Conservation (phyloP, 2,329 filamentous ascomycete genomes). For the Nemania sp. region DNA sequence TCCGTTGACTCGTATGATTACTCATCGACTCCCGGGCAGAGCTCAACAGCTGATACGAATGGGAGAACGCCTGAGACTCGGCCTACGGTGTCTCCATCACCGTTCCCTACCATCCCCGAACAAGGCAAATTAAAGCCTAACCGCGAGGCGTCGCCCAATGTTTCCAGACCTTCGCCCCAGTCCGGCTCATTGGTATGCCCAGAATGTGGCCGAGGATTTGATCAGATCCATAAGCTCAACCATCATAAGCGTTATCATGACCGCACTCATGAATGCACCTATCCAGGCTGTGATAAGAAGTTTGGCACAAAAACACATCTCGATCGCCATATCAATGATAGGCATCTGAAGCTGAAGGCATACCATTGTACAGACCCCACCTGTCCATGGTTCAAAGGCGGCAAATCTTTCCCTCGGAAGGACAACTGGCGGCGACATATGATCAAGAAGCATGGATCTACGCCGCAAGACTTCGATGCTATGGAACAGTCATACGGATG, state of each 20-base stretch:
- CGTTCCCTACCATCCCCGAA: slow-evolving; percentile 42
- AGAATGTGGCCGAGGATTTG: slow-evolving; percentile 61
- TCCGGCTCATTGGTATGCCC: slow-evolving; percentile 52
- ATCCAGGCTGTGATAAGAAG: slow-evolving; percentile 63
- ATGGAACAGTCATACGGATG: slow-evolving; percentile 46
- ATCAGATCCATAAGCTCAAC: slow-evolving; percentile 71
- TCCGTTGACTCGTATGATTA: slow-evolving; percentile 50
- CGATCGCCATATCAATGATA: slow-evolving; percentile 72
- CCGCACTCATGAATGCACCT: slow-evolving; percentile 61
- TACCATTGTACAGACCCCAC: slow-evolving; percentile 67
- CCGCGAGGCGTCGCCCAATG: slow-evolving; percentile 47
- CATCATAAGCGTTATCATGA: slow-evolving; percentile 73
- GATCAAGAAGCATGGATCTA: slow-evolving; percentile 65
- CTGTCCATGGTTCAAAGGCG: slow-evolving; percentile 69
- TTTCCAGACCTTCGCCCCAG: slow-evolving; percentile 43
- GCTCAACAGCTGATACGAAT: slow-evolving; percentile 48
- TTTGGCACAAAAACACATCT: slow-evolving; percentile 73
- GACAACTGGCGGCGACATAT: slow-evolving; percentile 74
- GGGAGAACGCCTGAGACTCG: slow-evolving; percentile 51
- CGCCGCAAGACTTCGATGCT: slow-evolving; percentile 44
- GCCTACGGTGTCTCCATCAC: slow-evolving; percentile 50
- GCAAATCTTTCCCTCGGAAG: slow-evolving; percentile 70
- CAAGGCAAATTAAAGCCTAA: slow-evolving; percentile 45
- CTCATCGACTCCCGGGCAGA: slow-evolving; percentile 49
- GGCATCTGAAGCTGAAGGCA: slow-evolving; percentile 70